Percentiles rank a stretch among this genome's conserved stretches.
Conservation (phyloP, 2,329 filamentous ascomycete genomes). For the Thielaviopsis punctulata region DNA sequence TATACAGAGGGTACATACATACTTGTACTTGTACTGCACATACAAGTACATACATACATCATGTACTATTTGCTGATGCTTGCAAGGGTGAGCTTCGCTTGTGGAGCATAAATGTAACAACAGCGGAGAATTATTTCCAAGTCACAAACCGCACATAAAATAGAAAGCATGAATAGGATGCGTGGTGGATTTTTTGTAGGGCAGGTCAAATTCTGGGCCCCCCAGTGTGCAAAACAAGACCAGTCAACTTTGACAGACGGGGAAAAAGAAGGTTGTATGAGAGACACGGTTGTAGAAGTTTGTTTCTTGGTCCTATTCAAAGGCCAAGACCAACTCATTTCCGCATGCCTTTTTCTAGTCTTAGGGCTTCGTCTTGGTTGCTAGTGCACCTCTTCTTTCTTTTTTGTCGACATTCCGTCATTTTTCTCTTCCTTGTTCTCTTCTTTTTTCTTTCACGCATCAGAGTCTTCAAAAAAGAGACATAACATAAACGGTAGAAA, state of each 20-base stretch:
- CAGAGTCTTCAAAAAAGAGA: too few relatives aligned
- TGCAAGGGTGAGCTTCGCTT: background rate
- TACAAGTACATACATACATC: too few relatives aligned
- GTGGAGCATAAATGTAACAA: background rate
- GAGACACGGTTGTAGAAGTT: background rate
- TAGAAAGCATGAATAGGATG: background rate
- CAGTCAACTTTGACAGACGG: background rate
- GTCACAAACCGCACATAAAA: background rate
- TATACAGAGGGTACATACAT: background rate
- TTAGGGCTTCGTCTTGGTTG: too few relatives aligned
- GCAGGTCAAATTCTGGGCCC: background rate
- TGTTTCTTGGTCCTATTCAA: too few relatives aligned
- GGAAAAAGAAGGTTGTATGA: background rate
- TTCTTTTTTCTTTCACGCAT: background rate
- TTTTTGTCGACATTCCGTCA: background rate
- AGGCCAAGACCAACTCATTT: too few relatives aligned
- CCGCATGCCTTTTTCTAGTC: too few relatives aligned
- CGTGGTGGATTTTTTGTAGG: background rate
- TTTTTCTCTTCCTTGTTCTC: background rate
- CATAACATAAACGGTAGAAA: background rate
- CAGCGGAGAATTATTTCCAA: background rate
- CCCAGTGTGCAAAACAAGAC: background rate
- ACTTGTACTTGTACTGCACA: background rate
- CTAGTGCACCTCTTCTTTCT: too few relatives aligned
- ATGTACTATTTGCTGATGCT: too few relatives aligned